Base-by-base conservation (phyloP, 2,329 filamentous ascomycete species). In the Pseudopithomyces chartarum region DNA sequence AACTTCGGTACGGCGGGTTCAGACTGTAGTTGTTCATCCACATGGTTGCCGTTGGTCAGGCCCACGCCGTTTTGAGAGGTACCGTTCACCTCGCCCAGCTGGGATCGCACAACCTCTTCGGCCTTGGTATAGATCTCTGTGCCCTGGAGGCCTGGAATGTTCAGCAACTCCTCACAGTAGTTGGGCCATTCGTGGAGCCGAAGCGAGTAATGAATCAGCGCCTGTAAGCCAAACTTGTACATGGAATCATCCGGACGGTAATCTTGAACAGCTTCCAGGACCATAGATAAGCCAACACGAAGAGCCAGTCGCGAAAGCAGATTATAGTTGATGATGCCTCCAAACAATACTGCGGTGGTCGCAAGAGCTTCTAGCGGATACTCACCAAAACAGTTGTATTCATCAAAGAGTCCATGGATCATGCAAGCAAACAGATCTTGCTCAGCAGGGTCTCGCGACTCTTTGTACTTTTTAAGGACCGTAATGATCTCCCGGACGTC, bases 371-470 rank as follows among this genome's bases (percentile, higher is more conserved):
- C 94, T n/a, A 97, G 82, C 0, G 96, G 96, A 74, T 99, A 99
- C 69, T 96, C 93, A 39, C 90, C 87, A 73, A 97, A 99, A 70
- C 97, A 96, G 54, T 89, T 89, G 74, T 97, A 99, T 79, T 99
- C 95, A 67, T 99, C 95, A 67, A 99, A 97, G 3, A 99, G 81
- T 0, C 95, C 95, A 69, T 97, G 93, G 34, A 99, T 96, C 92
- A 99, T 99, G 79, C 94, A 97, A 13, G 94, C 91, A 73, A 99
- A 99, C 6, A 97, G 85, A 72, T 99, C 95, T 73, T 98, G 95
- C 58, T 97, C 92, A 15, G 89, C 80, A 1, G 91, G 84, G 58
- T 95, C 90, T 46, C 87, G 86, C 0, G 96, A 98, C 54, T 87
- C 87, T 74, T 99, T 98, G 79, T 97, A 96, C 54, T 86, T 85